A percentile compares a stretch with the other conserved stretches of the same genome.
Evolutionary conservation across 371 early-diverging fungal species (phyloP).

Genomic region (Batkoa obscura): DNA sequence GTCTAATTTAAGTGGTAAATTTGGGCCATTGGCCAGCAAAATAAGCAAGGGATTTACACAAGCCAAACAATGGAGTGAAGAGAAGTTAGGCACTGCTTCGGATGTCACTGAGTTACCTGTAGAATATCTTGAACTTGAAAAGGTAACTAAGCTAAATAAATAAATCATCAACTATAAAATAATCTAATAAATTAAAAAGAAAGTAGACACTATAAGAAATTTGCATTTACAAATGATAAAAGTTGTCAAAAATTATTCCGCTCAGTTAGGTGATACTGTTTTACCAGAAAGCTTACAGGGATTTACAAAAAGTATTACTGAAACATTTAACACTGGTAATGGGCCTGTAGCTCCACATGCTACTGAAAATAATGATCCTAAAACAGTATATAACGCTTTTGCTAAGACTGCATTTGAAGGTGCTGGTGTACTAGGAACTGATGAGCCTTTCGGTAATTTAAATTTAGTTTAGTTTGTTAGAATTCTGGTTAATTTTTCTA

Average conservation of each 20-base stretch:
- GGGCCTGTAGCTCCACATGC: constrained; percentile 8
- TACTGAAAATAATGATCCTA: constrained; percentile 22
- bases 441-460: constrained; percentile 44
- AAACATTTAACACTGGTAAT: constrained; percentile 32
- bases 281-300: constrained; percentile 60
- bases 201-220: constrained; percentile 40
- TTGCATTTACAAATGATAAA: constrained; percentile 47
- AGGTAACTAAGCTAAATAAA: constrained; percentile 17
- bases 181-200: constrained; percentile 13
- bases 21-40: constrained; percentile 1
- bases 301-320: constrained; percentile 40
- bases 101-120: constrained; percentile 78
- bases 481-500: not conserved
- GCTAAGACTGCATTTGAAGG: constrained; percentile 42
- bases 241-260: constrained; percentile 49
- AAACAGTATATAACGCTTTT: constrained; percentile 51
- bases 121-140: constrained; percentile 70
- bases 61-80: constrained; percentile 58
- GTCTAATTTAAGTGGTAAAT: constrained; percentile 3
- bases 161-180: not conserved
- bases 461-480: not conserved
- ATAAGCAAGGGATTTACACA: constrained; percentile 5
- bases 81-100: constrained; percentile 57
- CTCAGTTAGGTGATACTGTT: constrained; percentile 33
- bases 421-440: constrained; percentile 40